Evolutionary conservation across 805 yeast species (phyloP), one percentile per base, ranked within the genome.

Genomic region (Candida ipomoeae): DNA sequence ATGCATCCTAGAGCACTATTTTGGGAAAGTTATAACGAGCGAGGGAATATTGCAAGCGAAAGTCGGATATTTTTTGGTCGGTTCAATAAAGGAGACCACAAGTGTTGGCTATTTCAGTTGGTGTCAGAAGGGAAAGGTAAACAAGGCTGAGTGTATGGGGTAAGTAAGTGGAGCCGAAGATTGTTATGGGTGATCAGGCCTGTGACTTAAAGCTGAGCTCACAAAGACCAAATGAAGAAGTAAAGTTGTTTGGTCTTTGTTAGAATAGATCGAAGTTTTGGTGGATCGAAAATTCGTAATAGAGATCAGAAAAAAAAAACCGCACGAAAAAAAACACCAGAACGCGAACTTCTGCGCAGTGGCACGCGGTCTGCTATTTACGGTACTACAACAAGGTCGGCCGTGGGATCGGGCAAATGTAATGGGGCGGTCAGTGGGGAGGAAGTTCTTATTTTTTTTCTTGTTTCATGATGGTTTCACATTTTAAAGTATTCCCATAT

Each of bases 321-420:
- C 38, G 26, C 26, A 32, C 21, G 45, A 42, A 42, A 42, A 41
- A 42, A 42, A 42, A 42, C 29, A 42, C 45, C n/a, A 13, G 35
- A 32, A 42, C 45, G 45, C 45, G 45, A 42, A 42, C 38, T 21
- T 20, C 45, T 26, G 45, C 45, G 23, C 41, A 39, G 36, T 26
- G 35, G 23, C 20, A 42, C 45, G 45, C 45, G 45, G 34, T 11
- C 43, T 40, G 21, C 13, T 10, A 15, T 39, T 21, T 37, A 37
- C 41, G 26, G 32, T 15, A 23, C 29, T 8, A 11, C 32, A 7
- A 36, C 20, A 17, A 15, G 18, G 38, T 17, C 36, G 36, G 36
- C 17, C 8, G 15, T n/a, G 29, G 29, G 29, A 26, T 8, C 1
- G 11, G 29, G 11, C 11, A 26, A 26, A 26, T 26, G 11, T 8